A percentile compares a stretch with the other conserved stretches of the same genome.
Conservation (phyloP, 345 rosid genomes). For the Limnanthes douglasii region DNA sequence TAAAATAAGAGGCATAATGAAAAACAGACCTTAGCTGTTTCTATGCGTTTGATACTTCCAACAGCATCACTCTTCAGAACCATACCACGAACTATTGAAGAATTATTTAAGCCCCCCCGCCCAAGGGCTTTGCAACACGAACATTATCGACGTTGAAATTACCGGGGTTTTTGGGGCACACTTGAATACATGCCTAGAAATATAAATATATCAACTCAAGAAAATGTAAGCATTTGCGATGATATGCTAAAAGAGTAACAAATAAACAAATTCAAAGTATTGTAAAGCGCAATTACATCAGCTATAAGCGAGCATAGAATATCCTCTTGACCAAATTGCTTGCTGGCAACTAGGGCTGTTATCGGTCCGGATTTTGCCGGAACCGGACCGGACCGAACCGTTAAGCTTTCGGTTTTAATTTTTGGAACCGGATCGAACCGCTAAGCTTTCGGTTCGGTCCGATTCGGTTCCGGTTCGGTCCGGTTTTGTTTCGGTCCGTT, state of each 20-base stretch:
- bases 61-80: slow-evolving; percentile 79
- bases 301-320: slow-evolving; percentile 59
- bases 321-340: slow-evolving; percentile 94
- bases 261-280: slow-evolving; percentile 1
- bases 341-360: slow-evolving; percentile 97
- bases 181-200: slow-evolving; percentile 88
- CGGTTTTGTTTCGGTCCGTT: no score
- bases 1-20: neutral
- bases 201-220: neutral
- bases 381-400: no score
- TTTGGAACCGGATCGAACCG: no score
- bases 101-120: slow-evolving; percentile 84
- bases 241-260: no score
- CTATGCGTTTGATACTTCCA: slow-evolving; percentile 66
- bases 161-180: slow-evolving; percentile 85
- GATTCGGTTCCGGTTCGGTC: no score
- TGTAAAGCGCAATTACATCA: slow-evolving; percentile 28
- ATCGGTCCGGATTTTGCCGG: no score
- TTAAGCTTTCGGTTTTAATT: no score
- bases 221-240: neutral
- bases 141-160: slow-evolving; percentile 92
- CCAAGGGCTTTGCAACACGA: slow-evolving; percentile 83
- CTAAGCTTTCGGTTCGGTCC: no score
- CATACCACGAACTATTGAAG: slow-evolving; percentile 71
- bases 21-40: slow-evolving; percentile 75